These are phyloP conservation scores for Termitomyces sp. DNA, from an alignment of 768 basidiomycete species.

Conservation along the genomic window DNA sequence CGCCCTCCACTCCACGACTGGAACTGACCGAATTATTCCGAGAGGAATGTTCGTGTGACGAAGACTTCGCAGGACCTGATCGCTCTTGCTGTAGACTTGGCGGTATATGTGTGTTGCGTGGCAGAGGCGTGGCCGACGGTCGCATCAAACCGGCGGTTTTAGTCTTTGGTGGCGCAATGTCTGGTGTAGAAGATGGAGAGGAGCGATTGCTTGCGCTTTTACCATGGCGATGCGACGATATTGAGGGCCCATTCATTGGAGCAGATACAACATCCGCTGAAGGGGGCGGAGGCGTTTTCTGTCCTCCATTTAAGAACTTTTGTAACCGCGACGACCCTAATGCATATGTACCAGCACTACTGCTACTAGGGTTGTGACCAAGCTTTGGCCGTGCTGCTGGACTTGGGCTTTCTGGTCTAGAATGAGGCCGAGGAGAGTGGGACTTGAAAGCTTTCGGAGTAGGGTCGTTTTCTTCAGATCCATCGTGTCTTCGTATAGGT, in stretches of 20 bases:
- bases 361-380: conserved; percentile 13
- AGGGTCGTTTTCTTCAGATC: conserved; percentile 17
- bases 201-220: conserved; percentile 13
- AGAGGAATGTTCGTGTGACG: conserved; percentile 8
- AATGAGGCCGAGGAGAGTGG: conserved; percentile 14
- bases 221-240: conserved; percentile 12
- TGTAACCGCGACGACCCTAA: conserved; percentile 19
- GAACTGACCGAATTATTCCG: conserved; percentile 32
- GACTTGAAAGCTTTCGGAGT: conserved; percentile 25
- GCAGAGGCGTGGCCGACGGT: conserved; percentile 6
- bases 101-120: background rate
- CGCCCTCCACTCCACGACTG: conserved; percentile 24
- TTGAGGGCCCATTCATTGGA: conserved; percentile 11
- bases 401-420: conserved; percentile 26
- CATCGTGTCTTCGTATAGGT: conserved; percentile 12
- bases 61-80: conserved; percentile 3
- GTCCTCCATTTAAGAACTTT: conserved; percentile 12
- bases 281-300: conserved; percentile 12
- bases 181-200: conserved; percentile 4
- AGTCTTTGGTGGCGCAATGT: conserved; percentile 2
- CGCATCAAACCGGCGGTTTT: conserved; percentile 5
- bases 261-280: conserved; percentile 15
- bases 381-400: conserved; percentile 20
- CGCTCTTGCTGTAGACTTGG: conserved; percentile 19
- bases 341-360: conserved; percentile 19